A percentile compares a stretch with the other conserved stretches of the same genome.
phyloP scores from a whole-genome alignment of 2,329 filamentous ascomycete genomes.

The Arthroderma uncinatum region DNA sequence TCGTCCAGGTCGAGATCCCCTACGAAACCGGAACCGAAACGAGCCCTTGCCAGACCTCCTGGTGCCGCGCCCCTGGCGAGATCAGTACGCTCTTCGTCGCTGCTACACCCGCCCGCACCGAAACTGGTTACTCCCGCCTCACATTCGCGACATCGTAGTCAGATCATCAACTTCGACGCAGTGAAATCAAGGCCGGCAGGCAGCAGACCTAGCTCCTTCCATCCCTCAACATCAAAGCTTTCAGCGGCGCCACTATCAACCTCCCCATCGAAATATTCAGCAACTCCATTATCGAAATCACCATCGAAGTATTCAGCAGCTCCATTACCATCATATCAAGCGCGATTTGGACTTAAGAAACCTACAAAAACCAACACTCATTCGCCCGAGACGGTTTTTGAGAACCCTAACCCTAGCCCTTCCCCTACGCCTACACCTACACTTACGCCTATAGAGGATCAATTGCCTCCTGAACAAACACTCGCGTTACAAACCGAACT shows the following conservation, averaged over 20 bases:
- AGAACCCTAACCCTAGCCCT: too few species aligned
- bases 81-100: conserved; percentile 5
- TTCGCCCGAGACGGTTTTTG: conserved; percentile 9
- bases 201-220: conserved; percentile 6
- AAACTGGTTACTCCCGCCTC: conserved; percentile 13
- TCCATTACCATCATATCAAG: conserved; percentile 29
- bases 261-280: too few species aligned
- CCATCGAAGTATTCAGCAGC: too few species aligned
- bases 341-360: conserved; percentile 32
- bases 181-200: conserved; percentile 10
- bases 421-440: too few species aligned
- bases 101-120: conserved; percentile 16
- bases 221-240: conserved; percentile 16
- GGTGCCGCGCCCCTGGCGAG: not conserved
- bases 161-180: conserved; percentile 19
- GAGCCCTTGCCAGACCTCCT: not conserved
- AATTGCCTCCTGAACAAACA: conserved; percentile 26
- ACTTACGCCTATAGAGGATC: conserved; percentile 17
- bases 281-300: too few species aligned
- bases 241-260: too few species aligned
- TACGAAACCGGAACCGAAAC: not conserved
- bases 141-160: conserved; percentile 29
- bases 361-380: conserved; percentile 18
- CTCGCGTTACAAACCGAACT: conserved; percentile 33
- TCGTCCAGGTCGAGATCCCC: not conserved